Base-by-base conservation (phyloP, 805 yeast species). In the Ascoidea tarda region DNA sequence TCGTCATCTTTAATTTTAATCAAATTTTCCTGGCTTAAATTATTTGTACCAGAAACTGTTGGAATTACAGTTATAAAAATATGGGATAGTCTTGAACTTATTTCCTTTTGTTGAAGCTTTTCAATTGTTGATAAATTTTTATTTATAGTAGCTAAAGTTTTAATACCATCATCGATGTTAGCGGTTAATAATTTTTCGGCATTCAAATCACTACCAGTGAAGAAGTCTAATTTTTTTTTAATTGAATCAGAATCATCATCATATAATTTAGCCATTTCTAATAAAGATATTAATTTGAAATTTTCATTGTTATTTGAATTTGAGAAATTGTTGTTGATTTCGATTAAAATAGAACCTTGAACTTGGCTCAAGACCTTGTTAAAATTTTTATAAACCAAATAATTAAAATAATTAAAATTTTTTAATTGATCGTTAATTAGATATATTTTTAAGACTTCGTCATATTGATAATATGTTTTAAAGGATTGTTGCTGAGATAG, bases 131-230 rank as follows among this genome's bases (percentile, higher is more conserved):
- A 38, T 10, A 10, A 38, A 38, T 38, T 38, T 38, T 38, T 38
- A 38, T 38, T 38, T 38, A 38, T 38, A 10, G 44, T 38, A 10
- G 44, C 44, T 38, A 64, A 69, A 53, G 63, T 67, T 68, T 71
- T 77, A 51, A 82, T 75, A n/a, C 82, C 79, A 52, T 81, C 79
- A 33, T 88, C 96, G 59, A 91, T 74, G 62, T 88, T 90, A 4
- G 97, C 98, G 60, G 78, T 74, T 46, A 95, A 84, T 54, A 93
- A 75, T 65, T 93, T 91, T 61, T 86, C 95, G 12, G 93, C 97
- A 64, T 88, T 95, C 48, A 80, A 76, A 1, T 80, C 61, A 57
- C 84, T 84, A 6, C 97, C 97, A 21, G 75, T 69, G 63, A 89
- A 87, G 59, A 86, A 65, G 56, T 84, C 83, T 60, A 91, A 75